A percentile compares a stretch with the other conserved stretches of the same genome.
Conservation (phyloP, 176 grass and related monocot species). For the Oryza australiensis region DNA sequence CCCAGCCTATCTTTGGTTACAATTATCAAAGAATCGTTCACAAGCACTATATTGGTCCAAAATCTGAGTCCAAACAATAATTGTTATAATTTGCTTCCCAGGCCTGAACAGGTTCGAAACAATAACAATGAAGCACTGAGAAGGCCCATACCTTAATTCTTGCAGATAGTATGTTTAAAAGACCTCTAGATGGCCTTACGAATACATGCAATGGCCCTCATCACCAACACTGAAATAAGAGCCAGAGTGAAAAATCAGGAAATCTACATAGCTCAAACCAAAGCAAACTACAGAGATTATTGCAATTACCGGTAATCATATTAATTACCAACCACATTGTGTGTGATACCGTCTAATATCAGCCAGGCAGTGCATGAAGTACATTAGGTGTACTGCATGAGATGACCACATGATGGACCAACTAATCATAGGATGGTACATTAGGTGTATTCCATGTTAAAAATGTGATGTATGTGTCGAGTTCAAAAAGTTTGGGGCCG, state of each 20-base stretch:
- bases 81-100: neutral
- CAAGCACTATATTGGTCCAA: slow-evolving; percentile 3
- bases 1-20: neutral
- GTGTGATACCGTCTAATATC: neutral
- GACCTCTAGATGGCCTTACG: neutral
- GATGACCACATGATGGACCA: neutral
- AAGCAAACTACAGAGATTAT: neutral
- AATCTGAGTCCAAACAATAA: neutral
- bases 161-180: neutral
- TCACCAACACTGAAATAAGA: neutral
- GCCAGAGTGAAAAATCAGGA: neutral
- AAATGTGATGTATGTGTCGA: neutral
- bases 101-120: neutral
- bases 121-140: neutral
- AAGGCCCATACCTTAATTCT: neutral
- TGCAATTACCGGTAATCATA: neutral
- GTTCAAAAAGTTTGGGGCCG: neutral
- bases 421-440: neutral
- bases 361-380: neutral
- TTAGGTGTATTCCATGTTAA: neutral
- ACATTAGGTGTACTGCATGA: neutral
- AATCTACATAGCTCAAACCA: neutral
- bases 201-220: neutral
- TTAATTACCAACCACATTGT: neutral
- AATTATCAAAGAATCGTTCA: neutral